A percentile compares a stretch with the other conserved stretches of the same genome.
phyloP scores from a whole-genome alignment of 2,329 filamentous ascomycete genomes.

The Alternaria dauci region DNA sequence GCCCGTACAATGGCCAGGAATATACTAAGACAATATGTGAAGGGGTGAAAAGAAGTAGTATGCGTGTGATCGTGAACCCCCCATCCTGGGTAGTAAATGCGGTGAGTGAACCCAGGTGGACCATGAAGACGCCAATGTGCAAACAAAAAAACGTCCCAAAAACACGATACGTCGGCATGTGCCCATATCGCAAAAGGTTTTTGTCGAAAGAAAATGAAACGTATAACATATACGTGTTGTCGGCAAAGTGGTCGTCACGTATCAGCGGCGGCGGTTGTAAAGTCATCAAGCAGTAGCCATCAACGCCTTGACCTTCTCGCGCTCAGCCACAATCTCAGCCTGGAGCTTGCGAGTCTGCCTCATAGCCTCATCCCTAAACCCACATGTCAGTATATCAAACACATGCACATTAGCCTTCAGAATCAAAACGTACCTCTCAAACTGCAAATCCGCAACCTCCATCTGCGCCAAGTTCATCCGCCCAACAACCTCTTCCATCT shows the following conservation, averaged over 20 bases:
- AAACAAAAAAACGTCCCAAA: constrained; percentile 13
- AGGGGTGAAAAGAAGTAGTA: constrained; percentile 21
- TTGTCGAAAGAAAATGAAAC: too few relatives aligned
- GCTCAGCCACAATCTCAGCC: constrained; percentile 70
- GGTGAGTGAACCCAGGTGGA: background rate
- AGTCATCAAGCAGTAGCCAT: constrained; percentile 37
- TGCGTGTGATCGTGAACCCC: constrained; percentile 31
- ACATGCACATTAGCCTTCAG: too few relatives aligned
- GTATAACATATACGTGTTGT: constrained; percentile 3
- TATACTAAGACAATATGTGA: constrained; percentile 23
- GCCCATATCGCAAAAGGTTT: too few relatives aligned
- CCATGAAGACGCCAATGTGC: constrained; percentile 16
- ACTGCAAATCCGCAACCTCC: constrained; percentile 80
- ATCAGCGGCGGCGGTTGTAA: too few relatives aligned
- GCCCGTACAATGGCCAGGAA: background rate
- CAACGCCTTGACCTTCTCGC: constrained; percentile 64
- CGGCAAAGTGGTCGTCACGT: constrained; percentile 20
- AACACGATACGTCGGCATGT: constrained; percentile 3
- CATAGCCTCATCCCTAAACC: constrained; percentile 72
- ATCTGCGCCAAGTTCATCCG: constrained; percentile 85
- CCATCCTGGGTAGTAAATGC: constrained; percentile 25
- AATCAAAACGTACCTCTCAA: constrained; percentile 61
- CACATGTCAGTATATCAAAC: too few relatives aligned
- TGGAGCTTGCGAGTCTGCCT: constrained; percentile 75
- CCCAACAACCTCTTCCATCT: constrained; percentile 85